These are phyloP conservation scores for Aspergillus sp. DNA, from an alignment of 2,329 filamentous ascomycete genomes.

Conservation along the genomic window DNA sequence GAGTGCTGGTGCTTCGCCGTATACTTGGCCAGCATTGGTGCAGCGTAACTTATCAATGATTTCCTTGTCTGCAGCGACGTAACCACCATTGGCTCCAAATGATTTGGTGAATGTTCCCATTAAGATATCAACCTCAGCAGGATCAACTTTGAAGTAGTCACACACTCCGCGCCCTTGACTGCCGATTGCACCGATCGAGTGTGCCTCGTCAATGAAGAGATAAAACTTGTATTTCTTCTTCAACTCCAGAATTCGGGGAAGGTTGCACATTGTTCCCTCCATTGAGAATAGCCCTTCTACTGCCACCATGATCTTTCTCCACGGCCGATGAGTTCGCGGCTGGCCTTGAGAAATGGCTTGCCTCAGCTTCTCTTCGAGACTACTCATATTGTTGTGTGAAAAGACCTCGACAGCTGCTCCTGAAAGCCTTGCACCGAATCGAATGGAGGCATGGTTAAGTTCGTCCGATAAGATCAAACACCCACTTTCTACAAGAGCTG, in stretches of 20 bases:
- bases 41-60: slow-evolving; percentile 85
- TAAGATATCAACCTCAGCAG: slow-evolving; percentile 81
- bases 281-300: slow-evolving; percentile 96
- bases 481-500: slow-evolving; percentile 83
- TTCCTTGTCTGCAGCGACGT: slow-evolving; percentile 81
- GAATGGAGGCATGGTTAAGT: slow-evolving; percentile 93
- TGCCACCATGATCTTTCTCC: slow-evolving; percentile 96
- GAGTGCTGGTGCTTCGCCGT: slow-evolving; percentile 81
- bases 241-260: slow-evolving; percentile 76
- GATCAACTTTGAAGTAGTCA: slow-evolving; percentile 89
- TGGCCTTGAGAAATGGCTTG: slow-evolving; percentile 93
- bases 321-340: slow-evolving; percentile 89
- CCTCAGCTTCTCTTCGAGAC: slow-evolving; percentile 78
- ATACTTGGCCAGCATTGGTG: slow-evolving; percentile 78
- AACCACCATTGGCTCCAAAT: slow-evolving; percentile 94
- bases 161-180: slow-evolving; percentile 88
- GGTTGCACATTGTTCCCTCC: slow-evolving; percentile 96
- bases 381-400: slow-evolving; percentile 89
- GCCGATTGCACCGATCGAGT: slow-evolving; percentile 88
- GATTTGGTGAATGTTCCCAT: slow-evolving; percentile 98
- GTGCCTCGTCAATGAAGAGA: slow-evolving; percentile 90
- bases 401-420: slow-evolving; percentile 91
- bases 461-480: slow-evolving; percentile 93
- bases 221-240: slow-evolving; percentile 96
- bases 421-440: slow-evolving; percentile 84